Percentiles rank a stretch among this genome's conserved stretches.
phyloP scores from a whole-genome alignment of 768 basidiomycete genomes.

The Boletus pseudopeckii region DNA sequence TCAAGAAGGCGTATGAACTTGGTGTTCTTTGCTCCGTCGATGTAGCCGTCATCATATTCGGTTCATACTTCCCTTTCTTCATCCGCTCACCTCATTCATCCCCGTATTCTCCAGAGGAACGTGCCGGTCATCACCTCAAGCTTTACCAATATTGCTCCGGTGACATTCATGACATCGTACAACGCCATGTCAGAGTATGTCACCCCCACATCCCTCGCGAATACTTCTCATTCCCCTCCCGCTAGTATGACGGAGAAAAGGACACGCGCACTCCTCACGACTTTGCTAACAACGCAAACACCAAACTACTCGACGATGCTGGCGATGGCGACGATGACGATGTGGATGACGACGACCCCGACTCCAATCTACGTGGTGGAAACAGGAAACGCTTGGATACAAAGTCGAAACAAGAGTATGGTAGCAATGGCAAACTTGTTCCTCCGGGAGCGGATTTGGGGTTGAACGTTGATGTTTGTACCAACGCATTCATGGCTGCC shows the following conservation, averaged over 20 bases:
- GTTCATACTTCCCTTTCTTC: slow-evolving; percentile 37
- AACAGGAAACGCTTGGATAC: slow-evolving; percentile 24
- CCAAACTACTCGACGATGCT: slow-evolving; percentile 34
- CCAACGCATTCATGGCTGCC: background rate
- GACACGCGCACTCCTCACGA: slow-evolving; percentile 49
- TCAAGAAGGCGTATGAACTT: slow-evolving; percentile 89
- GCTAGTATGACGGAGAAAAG: slow-evolving; percentile 50
- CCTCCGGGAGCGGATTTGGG: slow-evolving; percentile 18
- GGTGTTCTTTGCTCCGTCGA: slow-evolving; percentile 89
- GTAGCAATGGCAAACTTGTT: slow-evolving; percentile 16
- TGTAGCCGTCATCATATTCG: slow-evolving; percentile 85
- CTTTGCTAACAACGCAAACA: slow-evolving; percentile 38
- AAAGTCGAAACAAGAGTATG: slow-evolving; percentile 32
- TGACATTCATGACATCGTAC: slow-evolving; percentile 67
- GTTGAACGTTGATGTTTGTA: slow-evolving; percentile 26
- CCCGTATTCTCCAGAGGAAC: slow-evolving; percentile 52
- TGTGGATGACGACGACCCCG: slow-evolving; percentile 31
- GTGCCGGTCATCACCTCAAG: slow-evolving; percentile 75
- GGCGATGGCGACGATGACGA: slow-evolving; percentile 42
- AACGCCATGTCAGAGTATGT: slow-evolving; percentile 57
- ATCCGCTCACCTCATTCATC: slow-evolving; percentile 3
- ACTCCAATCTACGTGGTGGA: slow-evolving; percentile 16
- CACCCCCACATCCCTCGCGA: slow-evolving; percentile 2
- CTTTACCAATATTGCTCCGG: slow-evolving; percentile 78
- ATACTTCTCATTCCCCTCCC: background rate